Percentiles rank a stretch among this genome's conserved stretches.
Conservation (phyloP, 495 filamentous ascomycete genomes). For the Penicillium verhagenii region DNA sequence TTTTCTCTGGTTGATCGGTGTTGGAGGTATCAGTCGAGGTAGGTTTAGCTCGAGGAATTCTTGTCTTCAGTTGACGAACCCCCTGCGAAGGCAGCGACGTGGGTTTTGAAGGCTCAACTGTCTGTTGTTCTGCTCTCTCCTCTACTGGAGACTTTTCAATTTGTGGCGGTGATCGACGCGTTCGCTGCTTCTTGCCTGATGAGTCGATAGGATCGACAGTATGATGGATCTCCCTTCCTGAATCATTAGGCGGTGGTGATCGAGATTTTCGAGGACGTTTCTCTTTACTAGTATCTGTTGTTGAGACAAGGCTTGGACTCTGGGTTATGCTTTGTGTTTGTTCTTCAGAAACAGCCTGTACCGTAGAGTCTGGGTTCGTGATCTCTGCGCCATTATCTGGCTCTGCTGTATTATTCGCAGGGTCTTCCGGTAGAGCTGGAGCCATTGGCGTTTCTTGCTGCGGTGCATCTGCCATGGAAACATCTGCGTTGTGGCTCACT, state of each 20-base stretch:
- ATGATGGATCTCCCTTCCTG: slow-evolving; percentile 6
- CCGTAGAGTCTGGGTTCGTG: neutral
- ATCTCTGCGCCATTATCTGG: neutral
- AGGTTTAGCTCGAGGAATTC: neutral
- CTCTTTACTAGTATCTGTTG: neutral
- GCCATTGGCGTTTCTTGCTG: neutral
- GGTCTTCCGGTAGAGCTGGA: neutral
- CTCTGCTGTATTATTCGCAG: neutral
- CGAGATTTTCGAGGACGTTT: neutral
- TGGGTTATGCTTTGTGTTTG: neutral
- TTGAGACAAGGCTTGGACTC: neutral
- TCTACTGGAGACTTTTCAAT: neutral
- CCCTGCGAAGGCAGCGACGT: neutral
- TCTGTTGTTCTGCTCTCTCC: neutral
- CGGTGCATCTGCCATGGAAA: neutral
- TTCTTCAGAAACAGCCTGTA: neutral
- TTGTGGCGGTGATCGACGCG: slow-evolving; percentile 18
- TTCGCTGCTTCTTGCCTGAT: slow-evolving; percentile 10
- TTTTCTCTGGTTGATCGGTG: neutral
- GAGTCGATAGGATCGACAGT: neutral
- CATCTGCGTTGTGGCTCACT: neutral
- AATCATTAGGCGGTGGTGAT: slow-evolving; percentile 8
- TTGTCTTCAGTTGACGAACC: neutral
- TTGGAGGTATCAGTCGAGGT: neutral
- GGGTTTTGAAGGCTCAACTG: neutral